phyloP scores from a whole-genome alignment of 1,284 basidiomycete species.

The Leucoagaricus sp. region DNA sequence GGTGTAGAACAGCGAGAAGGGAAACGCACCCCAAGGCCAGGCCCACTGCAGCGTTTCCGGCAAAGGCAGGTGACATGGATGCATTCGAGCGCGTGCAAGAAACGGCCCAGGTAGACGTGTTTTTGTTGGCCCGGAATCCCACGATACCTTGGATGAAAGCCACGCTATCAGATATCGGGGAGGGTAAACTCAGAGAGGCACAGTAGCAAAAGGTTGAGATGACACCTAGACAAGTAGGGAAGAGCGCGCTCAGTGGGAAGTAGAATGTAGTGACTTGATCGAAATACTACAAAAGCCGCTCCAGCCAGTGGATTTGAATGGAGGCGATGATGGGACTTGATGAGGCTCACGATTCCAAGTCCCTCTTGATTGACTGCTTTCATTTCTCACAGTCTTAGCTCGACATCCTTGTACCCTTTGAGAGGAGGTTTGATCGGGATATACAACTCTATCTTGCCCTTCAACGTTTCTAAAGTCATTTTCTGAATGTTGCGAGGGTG shows the following conservation, averaged over 20 bases:
- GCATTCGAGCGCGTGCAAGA: conserved; percentile 50
- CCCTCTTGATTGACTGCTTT: conserved; percentile 72
- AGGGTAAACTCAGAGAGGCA: not conserved
- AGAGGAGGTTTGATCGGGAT: conserved; percentile 71
- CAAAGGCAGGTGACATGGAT: conserved; percentile 58
- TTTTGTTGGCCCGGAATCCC: no score
- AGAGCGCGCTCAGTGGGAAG: conserved; percentile 33
- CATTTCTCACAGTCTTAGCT: conserved; percentile 74
- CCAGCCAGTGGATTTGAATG: no score
- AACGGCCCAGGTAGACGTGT: no score
- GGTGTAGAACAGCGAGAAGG: not conserved
- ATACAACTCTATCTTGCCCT: conserved; percentile 49
- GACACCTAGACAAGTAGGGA: no score
- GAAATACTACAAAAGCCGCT: not conserved
- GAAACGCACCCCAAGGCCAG: conserved; percentile 52
- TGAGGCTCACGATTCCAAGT: conserved; percentile 65
- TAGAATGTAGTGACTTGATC: conserved; percentile 65
- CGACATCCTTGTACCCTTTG: conserved; percentile 74
- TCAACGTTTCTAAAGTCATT: no score
- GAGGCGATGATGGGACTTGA: not conserved
- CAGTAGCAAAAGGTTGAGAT: no score
- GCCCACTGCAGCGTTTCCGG: conserved; percentile 54
- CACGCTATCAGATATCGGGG: no score
- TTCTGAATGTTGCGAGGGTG: no score
- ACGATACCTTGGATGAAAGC: no score